Base-by-base conservation (phyloP, 2,329 filamentous ascomycete genomes). In the Ophiognomonia clavigignenti-juglandacearum region DNA sequence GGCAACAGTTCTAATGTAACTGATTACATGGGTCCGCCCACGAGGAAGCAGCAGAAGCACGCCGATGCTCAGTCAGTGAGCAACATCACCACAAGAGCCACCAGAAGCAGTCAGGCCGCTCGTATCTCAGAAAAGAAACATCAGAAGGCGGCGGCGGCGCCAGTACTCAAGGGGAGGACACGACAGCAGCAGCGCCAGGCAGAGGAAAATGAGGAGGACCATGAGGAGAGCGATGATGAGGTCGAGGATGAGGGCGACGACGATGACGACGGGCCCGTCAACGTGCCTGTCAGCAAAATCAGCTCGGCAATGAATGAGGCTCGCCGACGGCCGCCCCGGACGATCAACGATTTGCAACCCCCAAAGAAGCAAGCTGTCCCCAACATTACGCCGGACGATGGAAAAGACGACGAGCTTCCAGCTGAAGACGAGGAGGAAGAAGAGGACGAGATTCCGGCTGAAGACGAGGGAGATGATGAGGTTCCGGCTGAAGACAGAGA, bases 281-380 rank as follows among this genome's bases (percentile, higher is more conserved):
- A 27, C 31, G 36, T 32, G 39, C 24, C 29, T 26, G 32, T 45
- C 26, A 20, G 39, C 8, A 18, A 39, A 16, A 44, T 45, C 16
- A 45, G 18, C 4, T 41, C 20, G 8, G 46, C 46, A 27, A 39
- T 45, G 6, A 52, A 49, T 14, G 19, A 37, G 23, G 50, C 46
- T 20, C 42, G 46, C 4, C 36, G 24, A 20, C 11, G 39, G 13
- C 26, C 22, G 11, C 31, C 24, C 11, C 42, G 19, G 35, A 39
- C 42, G 11, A 34, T 49, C 35, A 45, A 45, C 20, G 43, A 39
- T 2, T 37, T 49, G 26, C 24, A 19, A 14, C 19, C 18, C 4
- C 18, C 19, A 18, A 23, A 39, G 19, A 22, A 6, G 13, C 35
- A 26, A 10, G 36, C 22, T 10, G 20, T 5, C 14, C 16, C n/a